These are phyloP conservation scores for Globisporangium mamillatum DNA, from an alignment of 352 stramenopile species.

Conservation along the genomic window DNA sequence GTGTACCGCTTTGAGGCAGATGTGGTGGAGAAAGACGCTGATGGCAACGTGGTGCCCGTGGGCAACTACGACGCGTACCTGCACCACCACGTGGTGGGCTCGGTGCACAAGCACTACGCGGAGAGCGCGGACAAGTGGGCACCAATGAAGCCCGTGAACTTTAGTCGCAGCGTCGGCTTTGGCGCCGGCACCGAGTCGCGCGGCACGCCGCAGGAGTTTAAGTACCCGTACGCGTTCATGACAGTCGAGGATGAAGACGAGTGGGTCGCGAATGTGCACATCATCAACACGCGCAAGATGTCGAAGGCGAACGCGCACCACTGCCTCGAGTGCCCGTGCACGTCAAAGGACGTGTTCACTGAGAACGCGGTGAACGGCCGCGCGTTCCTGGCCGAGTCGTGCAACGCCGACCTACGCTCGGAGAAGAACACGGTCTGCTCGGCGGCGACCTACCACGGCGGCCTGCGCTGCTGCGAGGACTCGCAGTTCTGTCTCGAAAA, in stretches of 20 bases:
- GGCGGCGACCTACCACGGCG: constrained; percentile 58
- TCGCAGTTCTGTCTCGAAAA: constrained; percentile 66
- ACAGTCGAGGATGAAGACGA: constrained; percentile 75
- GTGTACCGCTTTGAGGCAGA: constrained; percentile 82
- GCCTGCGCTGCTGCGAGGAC: constrained; percentile 75
- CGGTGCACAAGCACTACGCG: constrained; percentile 62
- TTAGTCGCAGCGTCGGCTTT: constrained; percentile 74
- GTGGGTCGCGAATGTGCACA: constrained; percentile 78
- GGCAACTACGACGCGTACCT: constrained; percentile 75
- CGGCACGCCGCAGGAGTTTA: constrained; percentile 75
- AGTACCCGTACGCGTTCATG: constrained; percentile 79
- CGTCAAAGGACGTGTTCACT: constrained; percentile 57
- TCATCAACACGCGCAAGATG: constrained; percentile 81
- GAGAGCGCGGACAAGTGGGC: constrained; percentile 44
- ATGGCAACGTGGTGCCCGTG: constrained; percentile 49
- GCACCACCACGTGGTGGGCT: constrained; percentile 81
- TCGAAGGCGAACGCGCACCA: constrained; percentile 34
- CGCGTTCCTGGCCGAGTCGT: constrained; percentile 33
- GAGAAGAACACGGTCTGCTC: constrained; percentile 77
- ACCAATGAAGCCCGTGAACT: constrained; percentile 74
- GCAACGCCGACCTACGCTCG: constrained; percentile 59
- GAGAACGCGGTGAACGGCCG: constrained; percentile 51
- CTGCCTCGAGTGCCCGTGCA: constrained; percentile 81
- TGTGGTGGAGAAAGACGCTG: constrained; percentile 64
- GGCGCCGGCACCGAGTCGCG: constrained; percentile 75